phyloP scores from a whole-genome alignment of 1,139 yeast genomes.

The Pichia kudriavzevii region DNA sequence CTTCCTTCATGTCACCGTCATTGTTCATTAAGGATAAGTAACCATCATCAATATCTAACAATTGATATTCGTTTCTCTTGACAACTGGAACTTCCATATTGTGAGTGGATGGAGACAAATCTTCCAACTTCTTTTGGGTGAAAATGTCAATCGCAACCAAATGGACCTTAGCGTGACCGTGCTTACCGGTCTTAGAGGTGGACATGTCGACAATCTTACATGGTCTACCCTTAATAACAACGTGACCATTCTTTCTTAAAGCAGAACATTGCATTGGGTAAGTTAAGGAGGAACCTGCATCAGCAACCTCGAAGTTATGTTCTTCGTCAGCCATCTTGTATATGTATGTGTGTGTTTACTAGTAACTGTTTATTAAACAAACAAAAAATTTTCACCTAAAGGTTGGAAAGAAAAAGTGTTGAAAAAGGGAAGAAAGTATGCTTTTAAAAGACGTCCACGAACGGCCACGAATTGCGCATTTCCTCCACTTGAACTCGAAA shows the following conservation, averaged over 20 bases:
- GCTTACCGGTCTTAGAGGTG: constrained; percentile 99
- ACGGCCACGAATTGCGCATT: no score
- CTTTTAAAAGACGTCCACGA: constrained; percentile 3
- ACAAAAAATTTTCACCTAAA: constrained; percentile 1
- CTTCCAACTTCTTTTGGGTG: constrained; percentile 99
- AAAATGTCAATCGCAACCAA: constrained; percentile 97
- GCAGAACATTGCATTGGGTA: constrained; percentile 99
- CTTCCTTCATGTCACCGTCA: constrained; percentile 99
- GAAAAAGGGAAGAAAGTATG: constrained; percentile 1
- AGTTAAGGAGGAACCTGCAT: constrained; percentile 98
- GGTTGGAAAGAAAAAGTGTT: neutral
- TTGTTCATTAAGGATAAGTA: constrained; percentile 93
- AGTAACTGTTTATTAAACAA: neutral
- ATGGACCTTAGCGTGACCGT: constrained; percentile 99
- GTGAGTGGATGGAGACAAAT: constrained; percentile 99
- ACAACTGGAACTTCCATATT: constrained; percentile 99
- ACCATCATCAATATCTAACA: constrained; percentile 97
- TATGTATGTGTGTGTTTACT: constrained; percentile 1
- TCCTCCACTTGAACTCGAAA: no score
- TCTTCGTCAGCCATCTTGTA: constrained; percentile 69
- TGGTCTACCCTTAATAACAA: constrained; percentile 97
- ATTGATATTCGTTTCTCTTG: constrained; percentile 89
- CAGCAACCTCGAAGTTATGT: constrained; percentile 95
- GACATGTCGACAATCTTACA: constrained; percentile 99
- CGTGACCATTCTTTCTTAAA: constrained; percentile 99